Base-by-base conservation (phyloP, 495 filamentous ascomycete genomes). In the Annulohypoxylon maeteangense region DNA sequence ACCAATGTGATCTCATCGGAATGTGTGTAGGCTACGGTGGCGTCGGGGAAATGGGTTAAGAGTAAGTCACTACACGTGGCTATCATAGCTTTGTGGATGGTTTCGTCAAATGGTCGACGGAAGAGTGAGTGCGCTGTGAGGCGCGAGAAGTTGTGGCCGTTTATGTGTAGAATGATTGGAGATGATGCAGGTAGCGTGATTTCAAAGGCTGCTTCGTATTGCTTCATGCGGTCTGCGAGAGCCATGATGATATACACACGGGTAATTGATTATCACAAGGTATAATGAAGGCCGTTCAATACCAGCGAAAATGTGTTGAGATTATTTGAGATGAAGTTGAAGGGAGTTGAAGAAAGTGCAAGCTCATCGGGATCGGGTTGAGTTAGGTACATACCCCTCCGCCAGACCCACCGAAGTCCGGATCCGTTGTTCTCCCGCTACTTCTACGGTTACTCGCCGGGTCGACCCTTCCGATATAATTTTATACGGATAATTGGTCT, bases 1-100 rank as follows among this genome's bases (percentile, higher is more conserved):
- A 71, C 68, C 0, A 71, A 10, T 2, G 50, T 67, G 25, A 71
- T 67, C 44, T 66, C 50, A 18, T 62, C 62, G 16, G 62, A 71
- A 20, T 66, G 62, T 0, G 62, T 58, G 44, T 71, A 71, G 16
- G 68, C 68, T 14, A 71, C 14, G 14, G 56, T 57, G 10, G 68
- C 56, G 7, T 56, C 20, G 7, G 68, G 62, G 32, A 58, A 71
- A 22, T 40, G 22, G 11, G 57, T 20, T 8, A 71, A 45, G 7
- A 71, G 32, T 16, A 71, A 14, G 34, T 71, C 62, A 18, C 36
- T 42, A 36, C 68, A 71, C 20, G 68, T 67, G 23, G 38, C 12
- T 4, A 58, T 27, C 57, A 71, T 62, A 10, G 68, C 68, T 18
- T 62, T 38, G 25, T 67, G 68, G 12, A 71, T 62, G 6, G 22